Base-by-base conservation (phyloP, 2,329 filamentous ascomycete species). In the Cladophialophora yegresii region DNA sequence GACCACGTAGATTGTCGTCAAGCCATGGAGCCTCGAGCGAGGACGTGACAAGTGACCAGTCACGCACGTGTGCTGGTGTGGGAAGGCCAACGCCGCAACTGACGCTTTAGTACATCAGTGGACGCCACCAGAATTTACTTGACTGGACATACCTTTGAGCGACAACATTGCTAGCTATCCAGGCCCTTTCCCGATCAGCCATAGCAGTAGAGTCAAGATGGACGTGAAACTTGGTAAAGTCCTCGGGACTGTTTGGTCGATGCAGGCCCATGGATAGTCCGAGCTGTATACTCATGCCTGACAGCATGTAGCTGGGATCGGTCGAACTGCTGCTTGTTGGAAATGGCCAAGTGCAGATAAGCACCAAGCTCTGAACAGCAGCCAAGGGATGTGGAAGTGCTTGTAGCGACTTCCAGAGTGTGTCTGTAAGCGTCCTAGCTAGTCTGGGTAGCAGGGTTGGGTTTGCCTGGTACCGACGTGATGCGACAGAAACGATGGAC, bases 121-220 rank as follows among this genome's bases (percentile, higher is more conserved):
- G 5, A 40, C 12, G n/a, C 16, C 26, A 26, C 23, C 4, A 30
- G 13, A 13, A 23, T 9, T 20, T 22, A 12, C 36, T 32, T 23
- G 26, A 33, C 16, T 13, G 13, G 10, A 33, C 26, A 2, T 58
- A 58, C 55, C 55, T 58, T 12, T 89, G 86, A 12, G 85, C 85
- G 58, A 88, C 85, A 67, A 87, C 84, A 71, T 89, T 89, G 75
- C 86, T 87, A 33, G 85, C 82, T 1, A 85, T 85, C 87, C 87
- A 89, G 1, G 86, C 89, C 66, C 84, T 81, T 45, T 87, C 79
- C 51, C 87, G 82, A 71, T 89, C 87, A 51, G 81, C 81, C 66
- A 88, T 80, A 65, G 88, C 85, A 68, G 86, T 84, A 58, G 86
- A 83, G 40, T 82, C 81, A 23, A 88, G 74, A 55, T 86, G 77